phyloP scores from a whole-genome alignment of 1,284 basidiomycete genomes.

The Xerocomus amazonicus region DNA sequence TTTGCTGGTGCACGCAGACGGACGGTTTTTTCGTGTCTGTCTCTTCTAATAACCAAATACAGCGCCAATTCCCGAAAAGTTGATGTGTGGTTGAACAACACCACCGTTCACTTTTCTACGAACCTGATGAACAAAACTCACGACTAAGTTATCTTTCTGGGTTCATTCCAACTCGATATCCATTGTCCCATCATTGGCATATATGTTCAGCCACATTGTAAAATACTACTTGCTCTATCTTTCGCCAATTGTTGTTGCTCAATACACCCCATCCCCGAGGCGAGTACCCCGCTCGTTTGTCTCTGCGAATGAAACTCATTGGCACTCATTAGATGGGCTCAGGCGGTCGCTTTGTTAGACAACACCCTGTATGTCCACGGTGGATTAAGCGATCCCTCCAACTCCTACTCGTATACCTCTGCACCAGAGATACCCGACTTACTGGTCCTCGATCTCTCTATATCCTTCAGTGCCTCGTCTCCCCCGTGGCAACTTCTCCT shows the following conservation, averaged over 20 bases:
- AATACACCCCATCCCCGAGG: conserved; percentile 28
- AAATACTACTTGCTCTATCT: conserved; percentile 14
- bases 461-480: conserved; percentile 51
- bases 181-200: not conserved
- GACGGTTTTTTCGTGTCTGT: no score
- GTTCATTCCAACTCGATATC: not conserved
- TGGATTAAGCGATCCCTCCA: conserved; percentile 70
- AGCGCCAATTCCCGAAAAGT: no score
- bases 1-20: no score
- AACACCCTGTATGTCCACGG: conserved; percentile 71
- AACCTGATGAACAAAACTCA: conserved; percentile 16
- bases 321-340: conserved; percentile 68
- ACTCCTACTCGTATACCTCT: conserved; percentile 66
- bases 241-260: conserved; percentile 16
- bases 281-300: not conserved
- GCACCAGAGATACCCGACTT: conserved; percentile 72
- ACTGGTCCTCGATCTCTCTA: conserved; percentile 62
- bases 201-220: conserved; percentile 9
- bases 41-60: not conserved
- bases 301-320: conserved; percentile 8
- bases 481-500: conserved; percentile 66
- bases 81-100: not conserved
- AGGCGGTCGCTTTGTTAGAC: conserved; percentile 60
- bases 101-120: not conserved
- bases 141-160: conserved; percentile 18